Percentiles rank a stretch among this genome's conserved stretches.
Conservation (phyloP, 78 protist genomes). For the Paulinella micropora region DNA sequence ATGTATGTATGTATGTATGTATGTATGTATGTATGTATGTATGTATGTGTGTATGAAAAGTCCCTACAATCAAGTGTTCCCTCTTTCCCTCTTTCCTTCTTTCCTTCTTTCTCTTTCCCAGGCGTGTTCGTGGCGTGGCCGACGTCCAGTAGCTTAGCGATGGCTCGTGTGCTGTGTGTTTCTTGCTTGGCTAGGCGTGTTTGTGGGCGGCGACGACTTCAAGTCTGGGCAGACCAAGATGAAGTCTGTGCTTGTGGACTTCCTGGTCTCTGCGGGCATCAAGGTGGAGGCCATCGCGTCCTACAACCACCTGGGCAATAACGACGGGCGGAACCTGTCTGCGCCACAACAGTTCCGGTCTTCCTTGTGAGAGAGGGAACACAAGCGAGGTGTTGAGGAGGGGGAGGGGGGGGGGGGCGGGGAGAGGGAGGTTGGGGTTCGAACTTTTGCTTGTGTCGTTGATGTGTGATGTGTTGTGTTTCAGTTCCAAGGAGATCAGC, state of each 20-base stretch:
- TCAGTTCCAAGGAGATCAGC: conserved; percentile 87
- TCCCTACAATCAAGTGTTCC: too few relatives aligned
- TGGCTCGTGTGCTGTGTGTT: conserved; percentile 22
- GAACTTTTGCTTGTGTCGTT: too few relatives aligned
- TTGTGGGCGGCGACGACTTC: conserved; percentile 97
- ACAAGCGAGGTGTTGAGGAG: too few relatives aligned
- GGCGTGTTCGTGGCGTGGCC: conserved; percentile 24
- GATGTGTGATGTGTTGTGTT: too few relatives aligned
- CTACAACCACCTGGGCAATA: conserved; percentile 99
- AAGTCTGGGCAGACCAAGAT: conserved; percentile 98
- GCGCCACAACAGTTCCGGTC: conserved; percentile 85
- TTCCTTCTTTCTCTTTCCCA: background rate
- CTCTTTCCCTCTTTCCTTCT: background rate
- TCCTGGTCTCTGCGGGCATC: conserved; percentile 91
- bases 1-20: too few relatives aligned
- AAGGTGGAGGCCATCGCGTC: conserved; percentile 80
- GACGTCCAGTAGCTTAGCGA: too few relatives aligned
- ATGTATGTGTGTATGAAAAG: too few relatives aligned
- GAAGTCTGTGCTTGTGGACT: conserved; percentile 93
- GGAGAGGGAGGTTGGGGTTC: too few relatives aligned
- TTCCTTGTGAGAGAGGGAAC: too few relatives aligned
- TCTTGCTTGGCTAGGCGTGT: too few relatives aligned
- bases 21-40: too few relatives aligned
- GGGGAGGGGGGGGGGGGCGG: too few relatives aligned
- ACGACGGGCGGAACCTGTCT: conserved; percentile 95